Conservation (phyloP, 208 protist genomes). For the Leishmania major region DNA sequence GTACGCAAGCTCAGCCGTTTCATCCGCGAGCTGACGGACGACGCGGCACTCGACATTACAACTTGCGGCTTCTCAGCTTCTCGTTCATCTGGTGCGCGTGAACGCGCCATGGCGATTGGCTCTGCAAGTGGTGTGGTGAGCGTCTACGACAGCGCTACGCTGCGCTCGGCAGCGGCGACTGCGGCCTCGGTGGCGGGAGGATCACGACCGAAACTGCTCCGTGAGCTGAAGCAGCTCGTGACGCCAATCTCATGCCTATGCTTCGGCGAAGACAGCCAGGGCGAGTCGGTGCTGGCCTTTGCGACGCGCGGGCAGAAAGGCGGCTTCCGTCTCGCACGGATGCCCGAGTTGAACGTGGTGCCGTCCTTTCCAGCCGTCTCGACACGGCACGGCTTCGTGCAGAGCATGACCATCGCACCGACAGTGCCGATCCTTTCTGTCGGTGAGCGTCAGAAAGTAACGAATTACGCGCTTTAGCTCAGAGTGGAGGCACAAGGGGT, state of each 20-base stretch:
- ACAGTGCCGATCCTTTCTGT: constrained; percentile 84
- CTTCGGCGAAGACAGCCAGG: constrained; percentile 65
- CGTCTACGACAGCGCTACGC: constrained; percentile 48
- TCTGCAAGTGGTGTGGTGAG: constrained; percentile 78
- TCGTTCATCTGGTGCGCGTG: neutral
- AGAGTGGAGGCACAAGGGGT: neutral
- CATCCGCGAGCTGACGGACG: constrained; percentile 57
- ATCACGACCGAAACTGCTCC: constrained; percentile 25
- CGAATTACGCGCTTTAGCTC: constrained; percentile 79
- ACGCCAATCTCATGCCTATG: constrained; percentile 59
- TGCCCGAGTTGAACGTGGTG: constrained; percentile 73
- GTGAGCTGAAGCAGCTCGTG: constrained; percentile 79
- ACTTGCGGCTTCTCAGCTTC: constrained; percentile 42
- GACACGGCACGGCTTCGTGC: constrained; percentile 73
- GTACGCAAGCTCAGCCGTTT: constrained; percentile 72
- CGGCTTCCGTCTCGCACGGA: constrained; percentile 73
- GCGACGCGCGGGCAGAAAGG: constrained; percentile 72
- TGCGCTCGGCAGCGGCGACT: constrained; percentile 5
- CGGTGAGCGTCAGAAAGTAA: constrained; percentile 84
- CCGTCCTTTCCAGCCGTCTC: constrained; percentile 79
- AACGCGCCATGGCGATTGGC: constrained; percentile 53
- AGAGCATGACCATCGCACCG: constrained; percentile 62
- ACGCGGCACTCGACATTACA: constrained; percentile 66
- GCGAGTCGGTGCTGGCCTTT: constrained; percentile 66
- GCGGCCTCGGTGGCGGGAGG: neutral